Evolutionary conservation across 768 basidiomycete genomes (phyloP).

Genomic region (Multifurca ochricompacta): DNA sequence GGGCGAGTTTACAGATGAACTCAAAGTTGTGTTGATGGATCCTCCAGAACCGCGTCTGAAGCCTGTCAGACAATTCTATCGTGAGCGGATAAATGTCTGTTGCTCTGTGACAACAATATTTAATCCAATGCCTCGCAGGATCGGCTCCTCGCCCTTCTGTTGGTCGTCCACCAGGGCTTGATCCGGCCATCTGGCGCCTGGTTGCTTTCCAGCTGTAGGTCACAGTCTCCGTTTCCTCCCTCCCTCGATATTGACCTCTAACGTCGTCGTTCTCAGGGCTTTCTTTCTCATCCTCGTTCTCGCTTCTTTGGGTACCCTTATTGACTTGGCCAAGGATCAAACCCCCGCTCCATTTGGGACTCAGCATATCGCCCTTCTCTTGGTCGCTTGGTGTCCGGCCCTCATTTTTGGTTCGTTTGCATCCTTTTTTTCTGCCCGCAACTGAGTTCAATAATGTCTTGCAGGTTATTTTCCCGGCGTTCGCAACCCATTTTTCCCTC

Average conservation of each 20-base stretch:
- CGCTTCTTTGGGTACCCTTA: conserved; percentile 41
- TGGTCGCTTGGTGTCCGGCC: conserved; percentile 53
- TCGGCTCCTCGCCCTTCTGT: conserved; percentile 8
- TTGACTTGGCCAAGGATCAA: conserved; percentile 38
- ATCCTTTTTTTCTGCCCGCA: neutral
- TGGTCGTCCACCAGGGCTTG: conserved; percentile 25
- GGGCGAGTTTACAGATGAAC: neutral
- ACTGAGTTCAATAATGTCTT: neutral
- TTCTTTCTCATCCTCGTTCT: conserved; percentile 43
- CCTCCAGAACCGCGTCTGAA: neutral
- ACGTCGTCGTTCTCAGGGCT: conserved; percentile 27
- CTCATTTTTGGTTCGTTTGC: conserved; percentile 43
- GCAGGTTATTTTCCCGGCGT: conserved; percentile 14
- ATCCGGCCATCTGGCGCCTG: conserved; percentile 42
- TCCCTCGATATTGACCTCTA: neutral
- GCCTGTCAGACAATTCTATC: conserved; percentile 8
- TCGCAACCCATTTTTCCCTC: conserved; percentile 10
- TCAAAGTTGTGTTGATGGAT: neutral
- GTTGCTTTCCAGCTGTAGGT: conserved; percentile 50
- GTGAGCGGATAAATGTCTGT: neutral
- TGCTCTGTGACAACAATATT: neutral
- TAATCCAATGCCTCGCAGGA: neutral
- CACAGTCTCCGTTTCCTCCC: neutral
- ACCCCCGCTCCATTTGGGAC: conserved; percentile 51
- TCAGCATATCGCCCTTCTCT: conserved; percentile 53